Base-by-base conservation (phyloP, 257 asterid species). In the Cinchona pubescens region DNA sequence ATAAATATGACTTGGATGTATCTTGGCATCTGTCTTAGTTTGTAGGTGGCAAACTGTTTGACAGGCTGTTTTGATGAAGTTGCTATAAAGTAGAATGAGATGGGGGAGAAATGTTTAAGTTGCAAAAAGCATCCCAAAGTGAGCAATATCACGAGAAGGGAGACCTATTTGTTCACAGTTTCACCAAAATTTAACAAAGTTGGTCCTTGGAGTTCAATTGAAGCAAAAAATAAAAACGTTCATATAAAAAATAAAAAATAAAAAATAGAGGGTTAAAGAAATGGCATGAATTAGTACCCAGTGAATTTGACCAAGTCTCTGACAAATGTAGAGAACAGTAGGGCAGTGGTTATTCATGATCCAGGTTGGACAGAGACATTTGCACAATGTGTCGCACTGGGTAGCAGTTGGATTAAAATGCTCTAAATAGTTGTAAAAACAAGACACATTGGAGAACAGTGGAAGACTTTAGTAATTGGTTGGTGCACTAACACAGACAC, bases 41-140 rank as follows among this genome's bases (percentile, higher is more conserved):
- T 46, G 0, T 16, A 58, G 76, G 56, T 42, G 30, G 45, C 30
- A 13, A 23, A 29, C 21, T 42, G 78, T 65, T 66, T 30, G 73
- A 63, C 82, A 79, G 76, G 40, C 9, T 69, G 34, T 51, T 69
- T 11, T 30, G 45, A 53, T 67, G 73, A 61, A 61, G 64, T 35
- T 76, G 78, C 34, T 74, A 64, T 63, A 71, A 32, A 58, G 32
- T n/a, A 18, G 40, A 38, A 64, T 48, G 78, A 21, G 86, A 79
- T 55, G 83, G 77, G 75, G 77, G 75, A 58, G 7, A 2, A 83
- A 62, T 38, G 79, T 75, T 72, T 63, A 51, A 80, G 70, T 80
- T 80, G 82, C 71, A 60, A 65, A 48, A 59, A 3, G 43, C 15
- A 13, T 21, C n/a, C 25, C 35, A 11, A 61, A 42, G 72, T 15